Evolutionary conservation across 306 rosid species (phyloP), one percentile per base, ranked within the genome.

Genomic region (Coriaria nepalensis): DNA sequence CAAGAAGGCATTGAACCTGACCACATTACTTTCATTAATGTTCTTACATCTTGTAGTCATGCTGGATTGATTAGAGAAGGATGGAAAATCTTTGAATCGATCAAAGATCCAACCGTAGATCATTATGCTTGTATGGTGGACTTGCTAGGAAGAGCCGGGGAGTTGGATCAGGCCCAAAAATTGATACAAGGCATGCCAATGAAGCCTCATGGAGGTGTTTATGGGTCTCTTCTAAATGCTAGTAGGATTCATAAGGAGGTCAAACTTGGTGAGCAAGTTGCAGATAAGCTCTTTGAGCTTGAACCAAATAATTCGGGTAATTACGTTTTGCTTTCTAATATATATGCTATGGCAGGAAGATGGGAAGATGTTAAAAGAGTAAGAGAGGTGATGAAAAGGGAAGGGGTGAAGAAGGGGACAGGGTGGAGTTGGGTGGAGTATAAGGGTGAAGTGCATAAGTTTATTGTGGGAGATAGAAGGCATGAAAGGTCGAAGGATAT

Each of bases 81-180:
- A 33, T 56, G 54, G 55, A 62, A 61, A 49, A 63, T 77, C 43
- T 81, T 77, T 62, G 66, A 77, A 51, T 77, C 79, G 35, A 77
- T 81, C 45, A 56, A 69, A 57, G 50, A n/a, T 45, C 92, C 76
- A 12, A 78, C 69, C 15, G 79, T 71, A 40, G 79, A 77, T 49
- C 92, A 81, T 62, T 81, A 69, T 69, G 80, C 86, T 15, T 81
- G 92, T 52, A 55, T 77, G 78, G 67, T 81, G 58, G 86, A 81
- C 59, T 65, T 81, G 69, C 50, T 81, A 47, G 82, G 82, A 36
- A 70, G 92, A 50, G 59, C 59, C 35, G 82, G 92, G 40, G 68
- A 78, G 69, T 56, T 81, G 43, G 82, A 81, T 57, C 78, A 77
- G 53, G 92, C 85, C 40, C 46, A 50, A 54, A 40, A 56, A 6